Conservation (phyloP, 2,329 filamentous ascomycete genomes). For the Fusarium agapanthi region DNA sequence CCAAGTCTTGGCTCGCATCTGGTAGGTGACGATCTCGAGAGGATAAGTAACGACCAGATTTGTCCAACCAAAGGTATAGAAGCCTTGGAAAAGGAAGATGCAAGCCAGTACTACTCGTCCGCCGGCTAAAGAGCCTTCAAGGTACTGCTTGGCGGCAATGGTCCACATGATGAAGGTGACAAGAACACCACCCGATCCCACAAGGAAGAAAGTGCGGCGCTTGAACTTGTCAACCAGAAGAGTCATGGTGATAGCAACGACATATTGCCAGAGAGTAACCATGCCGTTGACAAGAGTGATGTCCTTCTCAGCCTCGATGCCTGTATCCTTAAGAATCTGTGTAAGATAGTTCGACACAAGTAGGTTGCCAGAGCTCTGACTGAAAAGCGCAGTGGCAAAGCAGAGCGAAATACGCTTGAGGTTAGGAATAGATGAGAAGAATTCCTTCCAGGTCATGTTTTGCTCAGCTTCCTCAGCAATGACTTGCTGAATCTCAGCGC, state of each 20-base stretch:
- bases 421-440: constrained; percentile 52
- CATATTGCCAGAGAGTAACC: constrained; percentile 54
- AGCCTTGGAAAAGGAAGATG: constrained; percentile 54
- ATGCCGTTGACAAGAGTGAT: constrained; percentile 54
- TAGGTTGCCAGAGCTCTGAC: constrained; percentile 52
- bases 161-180: constrained; percentile 54
- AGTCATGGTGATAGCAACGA: constrained; percentile 51
- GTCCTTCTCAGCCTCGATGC: constrained; percentile 48
- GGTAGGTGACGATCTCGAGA: constrained; percentile 52
- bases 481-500: constrained; percentile 59
- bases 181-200: constrained; percentile 50
- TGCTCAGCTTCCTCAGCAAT: constrained; percentile 54
- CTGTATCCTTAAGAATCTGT: constrained; percentile 50
- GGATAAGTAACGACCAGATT: constrained; percentile 55
- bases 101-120: constrained; percentile 51
- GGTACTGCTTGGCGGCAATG: constrained; percentile 49
- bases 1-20: constrained; percentile 54
- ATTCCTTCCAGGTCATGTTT: constrained; percentile 54
- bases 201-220: constrained; percentile 51
- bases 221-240: constrained; percentile 50
- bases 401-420: constrained; percentile 52
- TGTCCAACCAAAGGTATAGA: constrained; percentile 55
- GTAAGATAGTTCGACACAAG: constrained; percentile 55
- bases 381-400: constrained; percentile 52
- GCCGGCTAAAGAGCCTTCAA: constrained; percentile 44